Percentiles rank a stretch among this genome's conserved stretches.
Evolutionary conservation across 805 yeast species (phyloP).

Genomic region (Jamesozyma hellenica): DNA sequence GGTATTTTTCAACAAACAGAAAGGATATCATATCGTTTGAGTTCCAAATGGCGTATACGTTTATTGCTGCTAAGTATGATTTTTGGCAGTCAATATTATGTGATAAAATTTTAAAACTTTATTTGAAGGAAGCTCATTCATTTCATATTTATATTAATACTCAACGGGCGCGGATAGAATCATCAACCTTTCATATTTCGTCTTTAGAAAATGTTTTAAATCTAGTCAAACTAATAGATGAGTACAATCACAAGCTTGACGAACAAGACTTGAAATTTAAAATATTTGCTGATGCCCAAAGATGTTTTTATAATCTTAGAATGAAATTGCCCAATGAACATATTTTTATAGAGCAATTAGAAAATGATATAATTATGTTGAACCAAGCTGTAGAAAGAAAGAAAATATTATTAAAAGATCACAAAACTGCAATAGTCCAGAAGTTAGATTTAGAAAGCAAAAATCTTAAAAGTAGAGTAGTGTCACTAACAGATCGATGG

Average conservation of each 20-base stretch:
- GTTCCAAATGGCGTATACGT: conserved; percentile 43
- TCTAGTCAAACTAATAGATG: conserved; percentile 33
- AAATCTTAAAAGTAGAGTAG: conserved; percentile 29
- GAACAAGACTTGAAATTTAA: conserved; percentile 16
- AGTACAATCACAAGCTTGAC: conserved; percentile 15
- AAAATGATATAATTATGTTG: conserved; percentile 37
- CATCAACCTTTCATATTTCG: conserved; percentile 26
- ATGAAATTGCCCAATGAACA: conserved; percentile 43
- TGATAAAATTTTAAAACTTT: conserved; percentile 34
- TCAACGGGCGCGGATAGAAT: conserved; percentile 8
- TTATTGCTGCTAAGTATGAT: conserved; percentile 46
- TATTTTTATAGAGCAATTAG: conserved; percentile 55
- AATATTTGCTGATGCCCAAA: conserved; percentile 25
- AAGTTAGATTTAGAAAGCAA: conserved; percentile 34
- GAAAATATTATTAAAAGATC: conserved; percentile 31
- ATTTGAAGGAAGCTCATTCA: conserved; percentile 20
- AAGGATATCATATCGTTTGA: conserved; percentile 26
- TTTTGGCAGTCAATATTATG: conserved; percentile 44
- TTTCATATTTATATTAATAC: conserved; percentile 27
- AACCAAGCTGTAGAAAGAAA: conserved; percentile 31
- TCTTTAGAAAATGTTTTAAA: conserved; percentile 32
- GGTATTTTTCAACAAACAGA: background rate
- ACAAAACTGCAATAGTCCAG: conserved; percentile 34
- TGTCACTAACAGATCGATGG: conserved; percentile 39
- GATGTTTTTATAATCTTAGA: conserved; percentile 28